These are phyloP conservation scores for Cyclaneusma minus DNA, from an alignment of 2,329 filamentous ascomycete species.

Conservation along the genomic window DNA sequence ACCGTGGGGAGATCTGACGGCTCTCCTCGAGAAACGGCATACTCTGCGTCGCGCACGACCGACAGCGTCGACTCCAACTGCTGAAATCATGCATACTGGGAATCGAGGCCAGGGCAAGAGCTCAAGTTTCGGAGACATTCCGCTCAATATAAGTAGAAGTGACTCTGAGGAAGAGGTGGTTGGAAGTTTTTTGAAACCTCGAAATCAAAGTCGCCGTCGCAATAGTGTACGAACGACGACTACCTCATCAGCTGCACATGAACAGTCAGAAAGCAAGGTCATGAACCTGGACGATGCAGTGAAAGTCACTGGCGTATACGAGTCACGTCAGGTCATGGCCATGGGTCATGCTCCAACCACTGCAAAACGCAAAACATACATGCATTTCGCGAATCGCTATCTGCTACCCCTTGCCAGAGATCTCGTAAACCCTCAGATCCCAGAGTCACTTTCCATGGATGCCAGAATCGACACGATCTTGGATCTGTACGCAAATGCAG, in stretches of 20 bases:
- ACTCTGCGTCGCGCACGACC: conserved; percentile 27
- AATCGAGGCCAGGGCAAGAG: conserved; percentile 3
- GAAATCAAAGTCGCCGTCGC: conserved; percentile 24
- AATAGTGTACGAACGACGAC: conserved; percentile 22
- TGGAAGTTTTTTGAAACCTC: conserved; percentile 37
- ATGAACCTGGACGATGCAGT: conserved; percentile 43
- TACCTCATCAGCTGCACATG: conserved; percentile 17
- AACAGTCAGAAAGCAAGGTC: conserved; percentile 24
- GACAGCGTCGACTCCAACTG: conserved; percentile 14
- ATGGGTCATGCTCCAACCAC: conserved; percentile 39
- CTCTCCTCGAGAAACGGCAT: conserved; percentile 44
- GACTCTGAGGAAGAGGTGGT: conserved; percentile 51
- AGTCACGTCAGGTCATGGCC: conserved; percentile 46
- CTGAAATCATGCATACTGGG: conserved; percentile 8
- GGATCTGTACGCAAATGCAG: conserved; percentile 39
- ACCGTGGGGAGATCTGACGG: conserved; percentile 39
- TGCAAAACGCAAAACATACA: conserved; percentile 33
- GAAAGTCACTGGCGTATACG: conserved; percentile 39
- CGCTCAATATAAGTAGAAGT: conserved; percentile 39
- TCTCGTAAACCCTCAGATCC: neutral
- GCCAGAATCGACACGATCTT: conserved; percentile 32
- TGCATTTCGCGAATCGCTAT: conserved; percentile 40
- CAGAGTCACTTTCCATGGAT: conserved; percentile 28
- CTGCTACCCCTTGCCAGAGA: conserved; percentile 29
- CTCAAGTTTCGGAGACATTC: conserved; percentile 6